phyloP scores from a whole-genome alignment of 345 rosid species.

The Eucalyptus decipiens region DNA sequence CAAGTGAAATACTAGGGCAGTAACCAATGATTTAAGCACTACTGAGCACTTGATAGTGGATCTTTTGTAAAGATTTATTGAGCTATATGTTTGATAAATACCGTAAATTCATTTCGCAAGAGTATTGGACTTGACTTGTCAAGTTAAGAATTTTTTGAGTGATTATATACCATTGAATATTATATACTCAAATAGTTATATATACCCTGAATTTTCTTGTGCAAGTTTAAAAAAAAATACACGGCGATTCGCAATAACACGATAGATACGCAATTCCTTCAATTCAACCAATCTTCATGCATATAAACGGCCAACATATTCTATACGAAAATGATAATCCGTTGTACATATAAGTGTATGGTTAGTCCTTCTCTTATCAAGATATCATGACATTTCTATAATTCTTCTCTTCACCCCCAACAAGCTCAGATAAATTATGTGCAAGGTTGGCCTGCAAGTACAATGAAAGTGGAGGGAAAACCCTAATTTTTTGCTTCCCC shows the following conservation, averaged over 20 bases:
- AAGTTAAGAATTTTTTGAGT: background rate
- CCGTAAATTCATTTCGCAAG: background rate
- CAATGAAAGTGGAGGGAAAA: background rate
- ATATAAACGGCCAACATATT: background rate
- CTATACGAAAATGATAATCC: background rate
- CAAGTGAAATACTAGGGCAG: background rate
- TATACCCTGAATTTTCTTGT: background rate
- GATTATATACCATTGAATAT: background rate
- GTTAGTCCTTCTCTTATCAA: background rate
- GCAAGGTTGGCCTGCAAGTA: background rate
- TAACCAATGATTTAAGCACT: too few species aligned
- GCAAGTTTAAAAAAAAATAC: background rate
- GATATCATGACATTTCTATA: background rate
- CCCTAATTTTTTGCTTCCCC: background rate
- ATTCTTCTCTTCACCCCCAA: background rate
- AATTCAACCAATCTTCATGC: background rate
- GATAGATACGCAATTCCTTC: background rate
- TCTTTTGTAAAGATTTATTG: background rate
- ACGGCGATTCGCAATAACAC: fast-evolving
- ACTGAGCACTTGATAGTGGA: background rate
- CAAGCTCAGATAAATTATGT: background rate
- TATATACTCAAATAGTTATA: background rate
- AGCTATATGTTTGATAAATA: background rate
- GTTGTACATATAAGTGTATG: background rate
- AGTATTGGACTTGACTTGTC: background rate